Percentiles rank a stretch among this genome's conserved stretches.
Conservation (phyloP, 345 rosid genomes). For the Eucalyptus tenuipes region DNA sequence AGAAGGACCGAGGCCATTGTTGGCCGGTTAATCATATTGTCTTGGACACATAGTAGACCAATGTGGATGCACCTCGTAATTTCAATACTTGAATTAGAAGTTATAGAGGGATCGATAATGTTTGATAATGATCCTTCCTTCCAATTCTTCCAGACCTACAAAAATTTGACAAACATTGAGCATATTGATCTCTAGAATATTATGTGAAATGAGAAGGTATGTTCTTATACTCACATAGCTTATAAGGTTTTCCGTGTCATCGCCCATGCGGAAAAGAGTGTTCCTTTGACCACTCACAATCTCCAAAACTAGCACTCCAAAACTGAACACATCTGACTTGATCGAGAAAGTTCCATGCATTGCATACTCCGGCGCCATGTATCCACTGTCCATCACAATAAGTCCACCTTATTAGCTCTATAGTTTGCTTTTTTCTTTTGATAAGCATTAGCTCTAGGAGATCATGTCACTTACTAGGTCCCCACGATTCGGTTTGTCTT, state of each 20-base stretch:
- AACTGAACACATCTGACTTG: conserved; percentile 46
- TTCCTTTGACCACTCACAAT: conserved; percentile 31
- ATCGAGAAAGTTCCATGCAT: conserved; percentile 32
- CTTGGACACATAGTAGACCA: conserved; percentile 46
- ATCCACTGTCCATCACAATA: conserved; percentile 18
- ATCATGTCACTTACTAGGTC: conserved; percentile 13
- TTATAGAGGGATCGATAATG: conserved; percentile 24
- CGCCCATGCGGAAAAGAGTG: neutral
- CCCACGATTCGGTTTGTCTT: conserved; percentile 21
- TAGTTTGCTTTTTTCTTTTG: neutral
- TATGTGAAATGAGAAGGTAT: neutral
- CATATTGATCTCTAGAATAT: neutral
- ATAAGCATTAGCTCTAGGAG: neutral
- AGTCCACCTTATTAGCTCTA: neutral
- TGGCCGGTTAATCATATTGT: conserved; percentile 23
- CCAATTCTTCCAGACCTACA: conserved; percentile 53
- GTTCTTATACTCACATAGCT: conserved; percentile 14
- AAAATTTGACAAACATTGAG: neutral
- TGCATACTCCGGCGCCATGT: conserved; percentile 36
- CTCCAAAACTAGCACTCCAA: conserved; percentile 37
- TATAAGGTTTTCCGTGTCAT: conserved; percentile 8
- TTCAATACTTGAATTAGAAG: conserved; percentile 9
- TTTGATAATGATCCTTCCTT: conserved; percentile 13
- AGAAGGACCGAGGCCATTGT: conserved; percentile 30
- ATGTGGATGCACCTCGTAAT: conserved; percentile 43